phyloP scores from a whole-genome alignment of 805 yeast species.

The Starmerella lactis-condensi region DNA sequence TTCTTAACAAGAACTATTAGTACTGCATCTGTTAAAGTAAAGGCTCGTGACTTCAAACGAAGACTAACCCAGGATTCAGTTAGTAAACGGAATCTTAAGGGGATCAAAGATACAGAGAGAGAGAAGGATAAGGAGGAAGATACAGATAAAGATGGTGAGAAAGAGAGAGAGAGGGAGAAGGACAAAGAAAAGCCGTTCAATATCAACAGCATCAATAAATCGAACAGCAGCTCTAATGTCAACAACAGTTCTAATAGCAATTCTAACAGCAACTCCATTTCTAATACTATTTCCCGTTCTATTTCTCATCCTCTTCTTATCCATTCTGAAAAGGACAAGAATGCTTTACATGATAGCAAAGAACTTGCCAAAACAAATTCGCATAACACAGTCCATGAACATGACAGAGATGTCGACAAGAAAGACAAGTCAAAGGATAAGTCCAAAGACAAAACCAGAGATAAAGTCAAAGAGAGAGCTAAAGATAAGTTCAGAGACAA shows the following conservation, averaged over 20 bases:
- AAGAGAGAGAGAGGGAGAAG: background rate
- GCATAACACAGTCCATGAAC: too few relatives aligned
- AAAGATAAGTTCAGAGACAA: background rate
- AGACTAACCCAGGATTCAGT: slow-evolving; percentile 1
- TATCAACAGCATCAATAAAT: too few relatives aligned
- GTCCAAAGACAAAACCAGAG: background rate
- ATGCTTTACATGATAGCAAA: too few relatives aligned
- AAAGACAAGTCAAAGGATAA: too few relatives aligned
- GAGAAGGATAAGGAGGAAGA: background rate
- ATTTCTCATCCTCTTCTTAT: too few relatives aligned
- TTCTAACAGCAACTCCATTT: too few relatives aligned
- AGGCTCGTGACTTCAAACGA: slow-evolving; percentile 1
- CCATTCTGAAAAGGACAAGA: too few relatives aligned
- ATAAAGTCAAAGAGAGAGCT: background rate
- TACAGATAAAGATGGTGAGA: background rate
- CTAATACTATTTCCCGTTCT: too few relatives aligned
- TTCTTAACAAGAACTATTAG: slow-evolving; percentile 1
- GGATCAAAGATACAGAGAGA: background rate
- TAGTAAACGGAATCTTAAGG: background rate
- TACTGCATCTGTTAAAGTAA: background rate
- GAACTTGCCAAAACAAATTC: too few relatives aligned
- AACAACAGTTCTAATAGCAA: too few relatives aligned
- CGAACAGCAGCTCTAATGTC: too few relatives aligned
- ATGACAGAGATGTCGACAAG: too few relatives aligned
- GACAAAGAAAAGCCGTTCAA: background rate